Conservation (phyloP, 495 filamentous ascomycete genomes). For the Tuber umbilicatum region DNA sequence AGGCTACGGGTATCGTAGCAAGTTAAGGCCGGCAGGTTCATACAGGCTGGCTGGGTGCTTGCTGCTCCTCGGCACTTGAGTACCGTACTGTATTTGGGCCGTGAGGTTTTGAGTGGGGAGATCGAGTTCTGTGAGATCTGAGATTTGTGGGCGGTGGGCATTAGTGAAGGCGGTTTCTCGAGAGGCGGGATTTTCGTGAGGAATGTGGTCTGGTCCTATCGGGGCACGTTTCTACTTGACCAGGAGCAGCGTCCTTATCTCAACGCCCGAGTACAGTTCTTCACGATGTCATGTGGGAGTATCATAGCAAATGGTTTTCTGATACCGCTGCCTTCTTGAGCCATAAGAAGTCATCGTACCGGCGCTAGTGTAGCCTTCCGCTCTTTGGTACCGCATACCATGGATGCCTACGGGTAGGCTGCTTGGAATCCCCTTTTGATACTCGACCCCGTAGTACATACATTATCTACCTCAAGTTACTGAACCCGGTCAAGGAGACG, state of each 20-base stretch:
- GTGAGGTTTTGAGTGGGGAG: not conserved
- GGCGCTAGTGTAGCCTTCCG: not conserved
- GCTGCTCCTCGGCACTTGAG: not conserved
- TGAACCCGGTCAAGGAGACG: not conserved
- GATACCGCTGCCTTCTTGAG: not conserved
- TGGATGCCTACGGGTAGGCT: not conserved
- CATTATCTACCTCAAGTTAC: not conserved
- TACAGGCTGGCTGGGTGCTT: not conserved
- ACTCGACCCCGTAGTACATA: too few species aligned
- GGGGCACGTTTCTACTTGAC: not conserved
- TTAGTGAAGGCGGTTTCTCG: not conserved
- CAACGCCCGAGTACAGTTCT: not conserved
- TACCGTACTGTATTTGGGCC: not conserved
- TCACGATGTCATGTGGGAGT: not conserved
- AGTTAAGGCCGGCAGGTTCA: not conserved
- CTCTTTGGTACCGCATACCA: not conserved
- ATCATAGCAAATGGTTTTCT: not conserved
- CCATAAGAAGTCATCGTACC: too few species aligned
- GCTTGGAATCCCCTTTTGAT: not conserved
- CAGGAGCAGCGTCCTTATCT: not conserved
- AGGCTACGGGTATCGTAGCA: not conserved
- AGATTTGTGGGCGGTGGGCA: not conserved
- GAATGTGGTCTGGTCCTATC: not conserved
- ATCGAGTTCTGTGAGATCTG: not conserved
- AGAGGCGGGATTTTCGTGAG: not conserved